Evolutionary conservation across 202 grass and related monocot genomes (phyloP).

Genomic region (Miscanthus sacchariflorus): DNA sequence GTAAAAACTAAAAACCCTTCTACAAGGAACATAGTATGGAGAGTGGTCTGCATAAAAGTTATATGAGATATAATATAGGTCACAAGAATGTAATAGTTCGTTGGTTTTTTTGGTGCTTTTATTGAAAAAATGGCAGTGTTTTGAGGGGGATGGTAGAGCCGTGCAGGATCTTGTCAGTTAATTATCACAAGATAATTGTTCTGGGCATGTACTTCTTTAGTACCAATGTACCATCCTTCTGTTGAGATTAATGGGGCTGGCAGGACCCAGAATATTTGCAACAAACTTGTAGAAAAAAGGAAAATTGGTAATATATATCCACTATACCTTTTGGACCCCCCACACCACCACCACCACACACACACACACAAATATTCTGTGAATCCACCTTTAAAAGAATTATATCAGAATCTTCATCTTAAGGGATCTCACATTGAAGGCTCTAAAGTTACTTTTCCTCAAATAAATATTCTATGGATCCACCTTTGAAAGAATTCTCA

Average conservation of each 20-base stretch:
- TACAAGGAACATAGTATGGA: neutral
- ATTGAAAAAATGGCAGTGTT: neutral
- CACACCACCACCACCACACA: neutral
- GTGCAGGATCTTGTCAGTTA: neutral
- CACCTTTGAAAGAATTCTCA: neutral
- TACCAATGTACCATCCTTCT: neutral
- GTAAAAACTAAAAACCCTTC: neutral
- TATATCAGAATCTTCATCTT: conserved; percentile 20
- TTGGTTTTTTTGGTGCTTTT: neutral
- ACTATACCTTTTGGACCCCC: neutral
- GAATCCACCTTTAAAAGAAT: conserved; percentile 24
- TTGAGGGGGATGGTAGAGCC: neutral
- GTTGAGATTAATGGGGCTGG: neutral
- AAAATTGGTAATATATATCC: neutral
- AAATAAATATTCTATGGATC: conserved; percentile 38
- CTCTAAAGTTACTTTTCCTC: neutral
- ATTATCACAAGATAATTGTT: conserved; percentile 4
- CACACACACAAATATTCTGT: neutral
- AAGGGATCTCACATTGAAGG: conserved; percentile 16
- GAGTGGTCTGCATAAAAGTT: neutral
- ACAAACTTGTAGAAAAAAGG: neutral
- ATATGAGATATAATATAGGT: neutral
- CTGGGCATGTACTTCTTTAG: neutral
- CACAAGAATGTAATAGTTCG: neutral
- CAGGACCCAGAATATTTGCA: neutral